Percentiles rank a stretch among this genome's conserved stretches.
Conservation (phyloP, 352 stramenopile genomes). For the Phytophthora tubulina region DNA sequence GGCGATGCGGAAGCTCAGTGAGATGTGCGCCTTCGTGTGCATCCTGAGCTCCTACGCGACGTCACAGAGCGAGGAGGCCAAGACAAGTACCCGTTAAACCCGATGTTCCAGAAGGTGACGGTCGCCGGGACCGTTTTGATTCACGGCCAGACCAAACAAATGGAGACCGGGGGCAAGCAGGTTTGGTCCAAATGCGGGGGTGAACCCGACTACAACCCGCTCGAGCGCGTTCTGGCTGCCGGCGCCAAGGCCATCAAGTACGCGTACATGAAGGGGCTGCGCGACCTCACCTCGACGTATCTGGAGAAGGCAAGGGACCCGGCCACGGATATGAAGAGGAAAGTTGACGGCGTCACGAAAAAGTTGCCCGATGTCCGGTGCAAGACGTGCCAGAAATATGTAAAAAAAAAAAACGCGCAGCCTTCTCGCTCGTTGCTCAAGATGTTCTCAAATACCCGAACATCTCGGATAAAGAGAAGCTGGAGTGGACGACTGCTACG, state of each 20-base stretch:
- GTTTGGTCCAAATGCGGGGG: conserved; percentile 95
- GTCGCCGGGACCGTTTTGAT: conserved; percentile 94
- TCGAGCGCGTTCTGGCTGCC: conserved; percentile 88
- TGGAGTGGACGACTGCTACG: no score
- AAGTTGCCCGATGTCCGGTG: no score
- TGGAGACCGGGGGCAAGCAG: conserved; percentile 92
- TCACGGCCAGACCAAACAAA: conserved; percentile 95
- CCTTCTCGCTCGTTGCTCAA: no score
- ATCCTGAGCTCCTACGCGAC: conserved; percentile 88
- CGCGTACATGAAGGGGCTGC: conserved; percentile 95
- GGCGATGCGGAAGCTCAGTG: conserved; percentile 81
- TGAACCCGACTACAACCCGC: conserved; percentile 96
- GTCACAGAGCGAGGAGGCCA: conserved; percentile 27
- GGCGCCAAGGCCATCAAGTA: conserved; percentile 90
- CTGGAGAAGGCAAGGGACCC: conserved; percentile 91
- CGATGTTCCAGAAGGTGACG: conserved; percentile 87
- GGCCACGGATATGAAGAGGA: conserved; percentile 55
- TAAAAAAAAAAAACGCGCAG: no score
- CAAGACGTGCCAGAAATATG: no score
- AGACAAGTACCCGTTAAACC: conserved; percentile 75
- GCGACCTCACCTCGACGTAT: conserved; percentile 91
- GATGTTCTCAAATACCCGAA: no score
- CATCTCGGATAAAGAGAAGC: no score
- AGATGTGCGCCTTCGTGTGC: conserved; percentile 87
- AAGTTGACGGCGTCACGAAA: no score